phyloP scores from a whole-genome alignment of 495 filamentous ascomycete genomes.

The Neurospora sp. region DNA sequence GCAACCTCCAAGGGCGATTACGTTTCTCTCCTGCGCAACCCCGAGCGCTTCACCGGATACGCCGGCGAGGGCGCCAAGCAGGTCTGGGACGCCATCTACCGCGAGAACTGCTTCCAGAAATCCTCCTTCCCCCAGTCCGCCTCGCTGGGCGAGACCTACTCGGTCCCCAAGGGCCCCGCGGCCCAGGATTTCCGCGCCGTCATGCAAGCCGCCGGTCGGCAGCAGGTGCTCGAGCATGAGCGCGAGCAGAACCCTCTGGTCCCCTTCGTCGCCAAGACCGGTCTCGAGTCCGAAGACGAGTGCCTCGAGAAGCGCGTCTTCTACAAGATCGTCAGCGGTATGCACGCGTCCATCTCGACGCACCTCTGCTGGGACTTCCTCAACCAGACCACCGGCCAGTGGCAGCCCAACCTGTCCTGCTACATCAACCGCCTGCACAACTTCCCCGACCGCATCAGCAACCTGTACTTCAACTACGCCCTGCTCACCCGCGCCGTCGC shows the following conservation, averaged over 20 bases:
- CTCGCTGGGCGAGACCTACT: constrained; percentile 23
- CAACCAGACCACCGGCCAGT: constrained; percentile 88
- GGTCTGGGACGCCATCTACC: constrained; percentile 94
- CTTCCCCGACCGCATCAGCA: constrained; percentile 85
- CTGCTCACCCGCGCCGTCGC: constrained; percentile 79
- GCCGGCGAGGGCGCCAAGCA: constrained; percentile 69
- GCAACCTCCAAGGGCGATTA: constrained; percentile 86
- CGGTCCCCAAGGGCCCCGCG: constrained; percentile 48
- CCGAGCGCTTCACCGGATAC: constrained; percentile 92
- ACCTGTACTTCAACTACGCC: constrained; percentile 98
- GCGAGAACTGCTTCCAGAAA: constrained; percentile 92
- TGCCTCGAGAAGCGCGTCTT: constrained; percentile 97
- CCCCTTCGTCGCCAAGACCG: constrained; percentile 39
- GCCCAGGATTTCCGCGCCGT: constrained; percentile 77
- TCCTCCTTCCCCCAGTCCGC: constrained; percentile 44
- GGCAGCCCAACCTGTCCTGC: constrained; percentile 86
- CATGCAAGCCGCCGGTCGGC: constrained; percentile 60
- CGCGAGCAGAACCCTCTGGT: constrained; percentile 40
- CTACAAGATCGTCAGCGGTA: constrained; percentile 86
- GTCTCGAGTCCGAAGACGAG: constrained; percentile 71
- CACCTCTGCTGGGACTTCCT: constrained; percentile 95
- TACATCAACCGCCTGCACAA: constrained; percentile 75
- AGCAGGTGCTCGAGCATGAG: constrained; percentile 43
- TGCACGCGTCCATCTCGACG: constrained; percentile 94
- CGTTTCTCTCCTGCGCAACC: constrained; percentile 86